Conservation (phyloP, 2,329 filamentous ascomycete genomes). For the Verticillium klebahnii region DNA sequence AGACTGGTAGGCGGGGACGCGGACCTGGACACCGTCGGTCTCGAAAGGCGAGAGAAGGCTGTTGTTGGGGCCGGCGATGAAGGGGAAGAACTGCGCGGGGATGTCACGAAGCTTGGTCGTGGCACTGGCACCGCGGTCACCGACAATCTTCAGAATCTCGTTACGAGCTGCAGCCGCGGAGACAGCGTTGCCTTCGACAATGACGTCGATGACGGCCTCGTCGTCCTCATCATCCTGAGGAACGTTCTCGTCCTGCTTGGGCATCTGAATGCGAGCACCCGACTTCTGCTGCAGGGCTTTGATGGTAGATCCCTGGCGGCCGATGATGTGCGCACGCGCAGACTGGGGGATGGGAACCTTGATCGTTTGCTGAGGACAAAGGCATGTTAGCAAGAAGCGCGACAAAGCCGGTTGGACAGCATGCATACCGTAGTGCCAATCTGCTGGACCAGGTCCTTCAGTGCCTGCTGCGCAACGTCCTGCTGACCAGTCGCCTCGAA, state of each 20-base stretch:
- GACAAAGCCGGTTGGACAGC: not conserved
- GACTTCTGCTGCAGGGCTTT: constrained; percentile 86
- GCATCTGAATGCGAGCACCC: constrained; percentile 85
- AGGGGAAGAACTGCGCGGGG: constrained; percentile 90
- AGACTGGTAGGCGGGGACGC: constrained; percentile 76
- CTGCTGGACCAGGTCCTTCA: constrained; percentile 84
- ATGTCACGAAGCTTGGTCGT: constrained; percentile 79
- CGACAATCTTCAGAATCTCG: constrained; percentile 82
- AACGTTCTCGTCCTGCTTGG: constrained; percentile 66
- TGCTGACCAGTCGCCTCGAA: constrained; percentile 84
- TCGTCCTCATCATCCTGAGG: constrained; percentile 62
- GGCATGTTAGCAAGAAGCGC: constrained; percentile 1
- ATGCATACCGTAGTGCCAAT: constrained; percentile 73
- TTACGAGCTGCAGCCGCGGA: constrained; percentile 79
- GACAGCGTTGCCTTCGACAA: constrained; percentile 86
- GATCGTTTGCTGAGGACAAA: constrained; percentile 42
- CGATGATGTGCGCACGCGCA: constrained; percentile 85
- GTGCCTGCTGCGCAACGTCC: constrained; percentile 78
- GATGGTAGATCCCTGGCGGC: constrained; percentile 83
- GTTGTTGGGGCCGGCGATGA: constrained; percentile 80
- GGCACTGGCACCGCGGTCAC: constrained; percentile 77
- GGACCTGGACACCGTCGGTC: constrained; percentile 71
- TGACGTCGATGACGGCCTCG: constrained; percentile 77
- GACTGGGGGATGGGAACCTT: constrained; percentile 79
- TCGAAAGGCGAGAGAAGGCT: constrained; percentile 63